phyloP scores from a whole-genome alignment of 2,329 filamentous ascomycete species.

The Calonectria multiphialidica region DNA sequence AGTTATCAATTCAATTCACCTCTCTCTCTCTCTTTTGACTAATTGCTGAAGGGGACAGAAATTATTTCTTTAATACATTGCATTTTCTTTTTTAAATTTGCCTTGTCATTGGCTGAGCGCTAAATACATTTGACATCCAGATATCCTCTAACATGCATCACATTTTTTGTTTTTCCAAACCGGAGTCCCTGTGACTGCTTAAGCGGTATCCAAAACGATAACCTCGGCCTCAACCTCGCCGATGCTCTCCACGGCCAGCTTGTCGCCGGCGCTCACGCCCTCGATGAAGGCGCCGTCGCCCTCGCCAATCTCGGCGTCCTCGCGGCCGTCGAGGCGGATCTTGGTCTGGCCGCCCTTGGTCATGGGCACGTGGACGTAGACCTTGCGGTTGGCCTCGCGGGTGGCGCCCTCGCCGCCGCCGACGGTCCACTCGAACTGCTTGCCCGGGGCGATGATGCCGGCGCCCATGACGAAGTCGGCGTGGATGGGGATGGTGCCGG shows the following conservation, averaged over 20 bases:
- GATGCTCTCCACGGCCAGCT: conserved; percentile 73
- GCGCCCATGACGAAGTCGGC: conserved; percentile 88
- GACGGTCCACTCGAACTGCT: conserved; percentile 78
- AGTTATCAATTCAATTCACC: too few species aligned
- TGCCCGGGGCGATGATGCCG: conserved; percentile 75
- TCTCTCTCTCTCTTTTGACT: too few species aligned
- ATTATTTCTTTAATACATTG: too few species aligned
- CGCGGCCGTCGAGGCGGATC: conserved; percentile 75
- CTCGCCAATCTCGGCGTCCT: conserved; percentile 75
- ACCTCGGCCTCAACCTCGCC: conserved; percentile 78
- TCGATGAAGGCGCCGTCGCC: conserved; percentile 87
- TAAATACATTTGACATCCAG: too few species aligned
- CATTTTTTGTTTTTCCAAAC: background rate
- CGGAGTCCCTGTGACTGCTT: conserved; percentile 30
- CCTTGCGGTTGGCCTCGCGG: conserved; percentile 71
- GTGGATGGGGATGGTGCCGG: conserved; percentile 83
- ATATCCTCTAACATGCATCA: too few species aligned
- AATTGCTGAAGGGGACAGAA: too few species aligned
- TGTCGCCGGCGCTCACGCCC: conserved; percentile 72
- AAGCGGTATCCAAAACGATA: conserved; percentile 75
- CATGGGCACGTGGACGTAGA: conserved; percentile 87
- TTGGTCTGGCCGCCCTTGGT: conserved; percentile 80
- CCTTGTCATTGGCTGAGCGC: too few species aligned
- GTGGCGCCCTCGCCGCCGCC: conserved; percentile 70
- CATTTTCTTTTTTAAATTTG: too few species aligned